A percentile compares a stretch with the other conserved stretches of the same genome.
Evolutionary conservation across 2,329 filamentous ascomycete species (phyloP).

Genomic region (Fusarium proliferatum): DNA sequence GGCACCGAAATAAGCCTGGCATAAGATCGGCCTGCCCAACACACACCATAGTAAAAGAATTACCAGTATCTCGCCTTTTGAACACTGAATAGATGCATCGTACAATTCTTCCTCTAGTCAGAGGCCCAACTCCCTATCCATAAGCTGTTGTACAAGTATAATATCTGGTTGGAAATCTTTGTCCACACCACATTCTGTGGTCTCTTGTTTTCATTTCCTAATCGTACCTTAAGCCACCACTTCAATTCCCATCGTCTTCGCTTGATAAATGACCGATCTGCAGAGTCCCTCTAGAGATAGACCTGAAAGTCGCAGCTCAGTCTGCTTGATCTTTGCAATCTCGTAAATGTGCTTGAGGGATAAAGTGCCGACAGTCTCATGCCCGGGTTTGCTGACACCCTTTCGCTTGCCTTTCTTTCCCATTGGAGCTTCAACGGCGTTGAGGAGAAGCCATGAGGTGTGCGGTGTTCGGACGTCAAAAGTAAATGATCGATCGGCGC

Average conservation of each 20-base stretch:
- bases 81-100: constrained; percentile 12
- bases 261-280: constrained; percentile 78
- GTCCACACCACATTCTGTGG: constrained; percentile 30
- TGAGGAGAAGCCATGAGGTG: constrained; percentile 89
- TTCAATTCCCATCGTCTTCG: constrained; percentile 78
- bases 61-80: not conserved
- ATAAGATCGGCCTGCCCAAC: not conserved
- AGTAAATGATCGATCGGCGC: constrained; percentile 90
- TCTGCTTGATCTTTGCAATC: constrained; percentile 96
- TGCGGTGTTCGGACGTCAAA: constrained; percentile 95
- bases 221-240: constrained; percentile 67
- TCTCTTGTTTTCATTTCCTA: constrained; percentile 2
- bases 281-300: constrained; percentile 77
- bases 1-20: not conserved
- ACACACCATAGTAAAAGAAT: not conserved
- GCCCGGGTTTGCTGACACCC: constrained; percentile 79
- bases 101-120: constrained; percentile 22
- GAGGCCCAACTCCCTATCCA: constrained; percentile 20
- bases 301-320: constrained; percentile 78
- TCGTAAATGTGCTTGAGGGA: constrained; percentile 97
- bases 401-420: constrained; percentile 79
- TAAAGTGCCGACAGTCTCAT: constrained; percentile 84
- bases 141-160: constrained; percentile 42
- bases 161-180: constrained; percentile 25
- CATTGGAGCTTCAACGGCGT: constrained; percentile 79